Evolutionary conservation across 805 yeast genomes (phyloP).

Genomic region (Metschnikowia dekortorum): DNA sequence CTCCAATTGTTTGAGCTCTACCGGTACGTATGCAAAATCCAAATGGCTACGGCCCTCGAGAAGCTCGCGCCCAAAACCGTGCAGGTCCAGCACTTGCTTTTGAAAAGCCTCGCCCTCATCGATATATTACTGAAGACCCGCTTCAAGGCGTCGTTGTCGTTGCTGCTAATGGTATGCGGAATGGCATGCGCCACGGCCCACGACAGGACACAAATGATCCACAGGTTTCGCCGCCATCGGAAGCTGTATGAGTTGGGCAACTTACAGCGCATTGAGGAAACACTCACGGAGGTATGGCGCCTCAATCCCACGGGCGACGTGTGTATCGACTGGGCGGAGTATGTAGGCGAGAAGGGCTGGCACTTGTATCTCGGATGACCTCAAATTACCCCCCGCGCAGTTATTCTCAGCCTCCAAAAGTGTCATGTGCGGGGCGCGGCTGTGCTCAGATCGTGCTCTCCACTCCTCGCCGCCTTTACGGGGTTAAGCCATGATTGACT

Average conservation of each 20-base stretch:
- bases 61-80: constrained; percentile 10
- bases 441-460: too few species aligned
- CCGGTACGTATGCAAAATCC: constrained; percentile 12
- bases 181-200: constrained; percentile 23
- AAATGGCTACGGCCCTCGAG: constrained; percentile 11
- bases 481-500: too few species aligned
- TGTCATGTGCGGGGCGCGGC: neutral
- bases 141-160: constrained; percentile 15
- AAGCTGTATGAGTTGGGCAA: constrained; percentile 17
- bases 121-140: constrained; percentile 11
- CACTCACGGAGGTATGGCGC: constrained; percentile 15
- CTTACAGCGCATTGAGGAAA: constrained; percentile 17
- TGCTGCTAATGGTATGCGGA: constrained; percentile 27
- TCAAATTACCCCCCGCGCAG: neutral
- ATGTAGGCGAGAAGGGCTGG: constrained; percentile 15
- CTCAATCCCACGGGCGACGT: constrained; percentile 13
- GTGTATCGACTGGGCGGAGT: constrained; percentile 18
- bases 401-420: neutral
- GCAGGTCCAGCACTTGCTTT: constrained; percentile 10
- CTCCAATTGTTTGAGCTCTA: constrained; percentile 15
- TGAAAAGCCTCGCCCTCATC: constrained; percentile 10
- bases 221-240: constrained; percentile 22
- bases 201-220: constrained; percentile 20
- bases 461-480: too few species aligned
- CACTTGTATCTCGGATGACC: constrained; percentile 16